Evolutionary conservation across 1,139 yeast genomes (phyloP).

Genomic region (Pichia sp.): DNA sequence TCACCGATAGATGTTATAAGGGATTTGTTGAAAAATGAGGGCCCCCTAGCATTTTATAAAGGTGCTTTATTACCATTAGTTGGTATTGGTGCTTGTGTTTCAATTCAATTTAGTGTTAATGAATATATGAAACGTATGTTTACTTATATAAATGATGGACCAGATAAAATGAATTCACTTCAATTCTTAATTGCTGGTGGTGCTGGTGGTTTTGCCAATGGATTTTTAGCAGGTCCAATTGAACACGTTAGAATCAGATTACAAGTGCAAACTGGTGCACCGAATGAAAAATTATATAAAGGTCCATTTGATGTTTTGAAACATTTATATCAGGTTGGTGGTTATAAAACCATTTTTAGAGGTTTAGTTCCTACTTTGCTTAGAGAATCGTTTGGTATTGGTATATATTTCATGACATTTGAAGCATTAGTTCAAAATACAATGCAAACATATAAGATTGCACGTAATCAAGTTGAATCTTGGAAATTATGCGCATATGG

Average conservation of each 20-base stretch:
- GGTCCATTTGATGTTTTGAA: slow-evolving; percentile 81
- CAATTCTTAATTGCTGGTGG: slow-evolving; percentile 80
- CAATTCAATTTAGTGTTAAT: slow-evolving; percentile 83
- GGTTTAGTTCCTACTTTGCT: slow-evolving; percentile 75
- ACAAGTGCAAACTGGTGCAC: slow-evolving; percentile 62
- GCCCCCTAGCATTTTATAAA: slow-evolving; percentile 58
- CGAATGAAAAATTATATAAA: slow-evolving; percentile 36
- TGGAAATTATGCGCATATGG: slow-evolving; percentile 79
- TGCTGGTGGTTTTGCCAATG: slow-evolving; percentile 85
- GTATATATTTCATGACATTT: slow-evolving; percentile 80
- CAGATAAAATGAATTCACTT: slow-evolving; percentile 25
- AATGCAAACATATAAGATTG: slow-evolving; percentile 36
- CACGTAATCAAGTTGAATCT: slow-evolving; percentile 69
- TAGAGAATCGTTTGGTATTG: slow-evolving; percentile 84
- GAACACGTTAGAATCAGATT: slow-evolving; percentile 88
- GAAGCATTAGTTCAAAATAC: slow-evolving; percentile 77
- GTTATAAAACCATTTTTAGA: slow-evolving; percentile 53
- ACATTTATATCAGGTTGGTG: slow-evolving; percentile 47
- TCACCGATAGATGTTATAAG: slow-evolving; percentile 67
- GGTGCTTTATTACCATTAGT: slow-evolving; percentile 57
- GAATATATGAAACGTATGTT: slow-evolving; percentile 86
- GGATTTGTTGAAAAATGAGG: slow-evolving; percentile 66
- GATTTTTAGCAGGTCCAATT: slow-evolving; percentile 82
- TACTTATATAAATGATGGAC: slow-evolving; percentile 28
- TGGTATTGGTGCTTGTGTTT: slow-evolving; percentile 85